Conservation (phyloP, 2,329 filamentous ascomycete genomes). For the Lasiodiplodia sp. region DNA sequence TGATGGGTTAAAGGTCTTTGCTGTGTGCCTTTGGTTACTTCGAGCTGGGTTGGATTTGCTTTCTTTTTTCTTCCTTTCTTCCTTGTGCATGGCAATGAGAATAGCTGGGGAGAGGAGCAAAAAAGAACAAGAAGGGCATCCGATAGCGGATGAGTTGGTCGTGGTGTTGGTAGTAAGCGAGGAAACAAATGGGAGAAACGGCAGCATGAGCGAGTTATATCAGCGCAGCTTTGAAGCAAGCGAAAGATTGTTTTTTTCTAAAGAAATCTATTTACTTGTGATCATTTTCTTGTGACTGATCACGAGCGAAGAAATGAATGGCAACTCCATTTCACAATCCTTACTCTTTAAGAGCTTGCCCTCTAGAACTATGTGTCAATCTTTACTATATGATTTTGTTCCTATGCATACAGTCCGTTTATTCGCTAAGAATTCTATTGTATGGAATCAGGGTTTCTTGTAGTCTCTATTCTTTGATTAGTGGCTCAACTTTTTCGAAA, state of each 20-base stretch:
- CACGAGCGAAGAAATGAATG: neutral
- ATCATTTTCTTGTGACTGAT: neutral
- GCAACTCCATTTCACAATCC: neutral
- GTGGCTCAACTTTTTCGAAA: too few species aligned
- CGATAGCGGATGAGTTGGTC: neutral
- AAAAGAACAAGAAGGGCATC: neutral
- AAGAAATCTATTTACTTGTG: neutral
- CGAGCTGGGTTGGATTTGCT: neutral
- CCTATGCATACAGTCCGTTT: too few species aligned
- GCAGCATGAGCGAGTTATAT: neutral
- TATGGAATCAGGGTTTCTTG: too few species aligned
- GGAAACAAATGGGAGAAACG: neutral
- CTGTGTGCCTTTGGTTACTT: neutral
- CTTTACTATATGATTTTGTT: too few species aligned
- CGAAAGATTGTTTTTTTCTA: neutral
- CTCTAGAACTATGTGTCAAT: too few species aligned
- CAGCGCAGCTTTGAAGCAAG: neutral
- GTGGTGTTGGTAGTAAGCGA: neutral
- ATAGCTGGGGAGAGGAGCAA: neutral
- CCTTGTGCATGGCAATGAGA: constrained; percentile 1
- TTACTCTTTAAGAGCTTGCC: too few species aligned
- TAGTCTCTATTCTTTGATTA: too few species aligned
- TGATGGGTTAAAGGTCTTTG: neutral
- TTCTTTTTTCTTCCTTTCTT: constrained; percentile 1
- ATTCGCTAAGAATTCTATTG: too few species aligned